phyloP scores from a whole-genome alignment of 2,329 filamentous ascomycete species.

The Cytospora piceicola region DNA sequence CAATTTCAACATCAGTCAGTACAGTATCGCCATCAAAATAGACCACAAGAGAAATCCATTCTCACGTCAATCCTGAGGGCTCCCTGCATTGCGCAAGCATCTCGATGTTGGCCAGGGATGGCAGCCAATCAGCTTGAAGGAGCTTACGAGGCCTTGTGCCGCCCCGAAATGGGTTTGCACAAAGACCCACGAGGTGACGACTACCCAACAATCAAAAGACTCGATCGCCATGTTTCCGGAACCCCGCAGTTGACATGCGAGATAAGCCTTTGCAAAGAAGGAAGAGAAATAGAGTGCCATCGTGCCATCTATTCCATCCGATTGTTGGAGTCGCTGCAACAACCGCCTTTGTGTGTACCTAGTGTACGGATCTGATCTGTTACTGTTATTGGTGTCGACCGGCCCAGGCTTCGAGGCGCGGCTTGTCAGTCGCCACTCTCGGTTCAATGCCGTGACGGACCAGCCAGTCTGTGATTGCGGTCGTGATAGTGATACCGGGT shows the following conservation, averaged over 20 bases:
- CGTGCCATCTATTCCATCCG: not conserved
- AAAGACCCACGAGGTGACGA: conserved; percentile 25
- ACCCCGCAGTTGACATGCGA: not conserved
- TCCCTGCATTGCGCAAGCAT: conserved; percentile 29
- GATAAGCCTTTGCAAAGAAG: not conserved
- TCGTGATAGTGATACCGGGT: not conserved
- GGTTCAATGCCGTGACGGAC: not conserved
- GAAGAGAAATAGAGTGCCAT: not conserved
- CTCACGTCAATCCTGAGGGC: conserved; percentile 13
- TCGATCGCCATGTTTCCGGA: not conserved
- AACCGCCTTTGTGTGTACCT: not conserved
- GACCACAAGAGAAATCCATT: not conserved
- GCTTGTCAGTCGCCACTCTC: not conserved
- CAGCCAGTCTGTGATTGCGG: not conserved
- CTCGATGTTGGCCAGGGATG: conserved; percentile 15
- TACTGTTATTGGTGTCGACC: no score
- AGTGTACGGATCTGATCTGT: no score
- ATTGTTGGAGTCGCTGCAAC: not conserved
- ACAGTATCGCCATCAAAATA: not conserved
- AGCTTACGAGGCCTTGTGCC: conserved; percentile 39
- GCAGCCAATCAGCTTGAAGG: conserved; percentile 36
- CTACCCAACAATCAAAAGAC: conserved; percentile 1
- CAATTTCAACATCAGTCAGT: not conserved
- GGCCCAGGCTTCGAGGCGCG: not conserved
- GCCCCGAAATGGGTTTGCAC: conserved; percentile 27